phyloP scores from a whole-genome alignment of 2,329 filamentous ascomycete species.

The Penicillium sp. region DNA sequence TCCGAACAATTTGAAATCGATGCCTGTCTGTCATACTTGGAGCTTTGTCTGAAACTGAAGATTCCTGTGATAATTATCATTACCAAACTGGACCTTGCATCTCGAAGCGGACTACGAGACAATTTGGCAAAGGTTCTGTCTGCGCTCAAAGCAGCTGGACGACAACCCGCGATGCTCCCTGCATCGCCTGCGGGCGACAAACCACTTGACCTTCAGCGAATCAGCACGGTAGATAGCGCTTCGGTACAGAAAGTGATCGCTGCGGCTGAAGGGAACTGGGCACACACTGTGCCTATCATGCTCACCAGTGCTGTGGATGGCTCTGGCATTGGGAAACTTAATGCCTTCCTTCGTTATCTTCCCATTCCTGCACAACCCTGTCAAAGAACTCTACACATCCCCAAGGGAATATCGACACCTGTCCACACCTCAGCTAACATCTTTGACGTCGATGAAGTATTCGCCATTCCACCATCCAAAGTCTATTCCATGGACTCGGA shows the following conservation, averaged over 20 bases:
- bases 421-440: conserved; percentile 58
- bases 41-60: conserved; percentile 75
- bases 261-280: conserved; percentile 35
- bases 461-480: conserved; percentile 66
- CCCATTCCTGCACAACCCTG: conserved; percentile 57
- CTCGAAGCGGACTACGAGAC: conserved; percentile 64
- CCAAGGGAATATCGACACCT: conserved; percentile 8
- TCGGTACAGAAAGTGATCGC: conserved; percentile 58
- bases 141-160: conserved; percentile 69
- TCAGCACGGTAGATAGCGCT: conserved; percentile 55
- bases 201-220: conserved; percentile 51
- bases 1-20: conserved; percentile 55
- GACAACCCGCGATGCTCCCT: conserved; percentile 67
- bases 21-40: conserved; percentile 73
- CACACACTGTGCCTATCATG: conserved; percentile 70
- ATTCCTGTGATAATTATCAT: conserved; percentile 77
- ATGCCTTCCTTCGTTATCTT: conserved; percentile 73
- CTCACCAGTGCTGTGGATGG: conserved; percentile 85
- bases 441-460: conserved; percentile 90
- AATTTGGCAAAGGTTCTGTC: conserved; percentile 72
- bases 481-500: conserved; percentile 44
- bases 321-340: conserved; percentile 72
- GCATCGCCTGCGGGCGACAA: conserved; percentile 47
- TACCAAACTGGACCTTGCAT: conserved; percentile 86
- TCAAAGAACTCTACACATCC: conserved; percentile 22